Conservation (phyloP, 2,329 filamentous ascomycete species). For the Talaromyces funiculosus region DNA sequence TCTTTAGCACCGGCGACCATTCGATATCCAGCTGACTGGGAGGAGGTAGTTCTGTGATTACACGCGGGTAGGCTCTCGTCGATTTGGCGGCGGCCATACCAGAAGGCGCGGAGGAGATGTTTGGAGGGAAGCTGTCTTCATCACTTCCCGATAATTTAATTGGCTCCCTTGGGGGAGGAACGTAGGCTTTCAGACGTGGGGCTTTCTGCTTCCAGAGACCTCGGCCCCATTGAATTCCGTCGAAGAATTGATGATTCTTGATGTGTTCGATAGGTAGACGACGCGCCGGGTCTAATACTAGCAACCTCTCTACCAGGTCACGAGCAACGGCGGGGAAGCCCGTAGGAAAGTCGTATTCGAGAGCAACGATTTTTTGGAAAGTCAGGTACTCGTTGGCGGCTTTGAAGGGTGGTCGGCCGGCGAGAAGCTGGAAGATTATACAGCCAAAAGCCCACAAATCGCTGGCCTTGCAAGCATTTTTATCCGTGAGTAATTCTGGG, state of each 20-base stretch:
- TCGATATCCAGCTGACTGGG: conserved; percentile 96
- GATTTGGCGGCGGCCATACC: conserved; percentile 35
- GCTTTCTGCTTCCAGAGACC: conserved; percentile 84
- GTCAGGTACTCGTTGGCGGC: conserved; percentile 92
- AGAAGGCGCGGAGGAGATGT: conserved; percentile 36
- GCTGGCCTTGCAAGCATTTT: conserved; percentile 95
- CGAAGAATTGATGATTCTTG: conserved; percentile 93
- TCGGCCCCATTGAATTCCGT: conserved; percentile 77
- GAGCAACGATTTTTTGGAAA: conserved; percentile 92
- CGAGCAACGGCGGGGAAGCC: conserved; percentile 81
- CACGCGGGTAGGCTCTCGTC: conserved; percentile 62
- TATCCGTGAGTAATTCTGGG: conserved; percentile 91
- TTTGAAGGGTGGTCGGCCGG: conserved; percentile 96
- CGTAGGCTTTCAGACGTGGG: conserved; percentile 77
- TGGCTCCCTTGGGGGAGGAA: conserved; percentile 69
- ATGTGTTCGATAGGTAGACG: conserved; percentile 91
- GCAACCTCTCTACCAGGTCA: conserved; percentile 81
- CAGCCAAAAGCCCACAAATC: conserved; percentile 98
- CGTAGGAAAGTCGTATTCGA: conserved; percentile 88
- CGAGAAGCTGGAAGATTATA: conserved; percentile 91
- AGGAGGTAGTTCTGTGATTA: conserved; percentile 94
- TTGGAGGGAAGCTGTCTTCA: conserved; percentile 39
- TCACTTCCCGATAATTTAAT: conserved; percentile 63
- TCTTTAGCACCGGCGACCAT: conserved; percentile 92
- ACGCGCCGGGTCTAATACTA: conserved; percentile 80